These are phyloP conservation scores for Lactuca saligna DNA, from an alignment of 129 eudicot species.

Conservation along the genomic window DNA sequence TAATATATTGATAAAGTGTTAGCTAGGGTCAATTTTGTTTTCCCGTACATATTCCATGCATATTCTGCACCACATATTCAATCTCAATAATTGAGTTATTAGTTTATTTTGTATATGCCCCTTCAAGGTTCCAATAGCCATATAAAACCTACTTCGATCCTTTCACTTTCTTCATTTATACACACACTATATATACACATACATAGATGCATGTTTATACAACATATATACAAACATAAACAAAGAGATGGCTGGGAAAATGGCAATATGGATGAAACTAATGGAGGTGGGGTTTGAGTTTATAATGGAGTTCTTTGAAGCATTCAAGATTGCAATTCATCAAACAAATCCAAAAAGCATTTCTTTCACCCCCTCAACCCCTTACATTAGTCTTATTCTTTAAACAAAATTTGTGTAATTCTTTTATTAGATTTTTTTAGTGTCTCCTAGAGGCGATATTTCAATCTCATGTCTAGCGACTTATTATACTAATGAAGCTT, in stretches of 20 bases:
- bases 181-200: not conserved
- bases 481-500: constrained; percentile 75
- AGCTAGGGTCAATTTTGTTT: constrained; percentile 13
- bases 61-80: constrained; percentile 28
- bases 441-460: constrained; percentile 78
- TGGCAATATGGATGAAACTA: constrained; percentile 52
- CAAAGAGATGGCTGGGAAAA: constrained; percentile 32
- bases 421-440: constrained; percentile 25
- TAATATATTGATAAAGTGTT: not conserved
- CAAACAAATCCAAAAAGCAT: constrained; percentile 9
- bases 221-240: not conserved
- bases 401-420: constrained; percentile 8
- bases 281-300: constrained; percentile 43
- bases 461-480: constrained; percentile 60
- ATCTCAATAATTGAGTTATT: constrained; percentile 17
- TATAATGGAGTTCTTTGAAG: constrained; percentile 40
- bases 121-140: constrained; percentile 33
- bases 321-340: constrained; percentile 34
- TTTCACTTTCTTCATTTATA: constrained; percentile 11
- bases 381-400: constrained; percentile 50
- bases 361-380: constrained; percentile 30
- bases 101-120: constrained; percentile 7
- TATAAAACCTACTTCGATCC: constrained; percentile 10
- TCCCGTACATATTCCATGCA: constrained; percentile 24
- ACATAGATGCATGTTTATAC: constrained; percentile 2